phyloP scores from a whole-genome alignment of 495 filamentous ascomycete genomes.

The Rusavskia elegans region DNA sequence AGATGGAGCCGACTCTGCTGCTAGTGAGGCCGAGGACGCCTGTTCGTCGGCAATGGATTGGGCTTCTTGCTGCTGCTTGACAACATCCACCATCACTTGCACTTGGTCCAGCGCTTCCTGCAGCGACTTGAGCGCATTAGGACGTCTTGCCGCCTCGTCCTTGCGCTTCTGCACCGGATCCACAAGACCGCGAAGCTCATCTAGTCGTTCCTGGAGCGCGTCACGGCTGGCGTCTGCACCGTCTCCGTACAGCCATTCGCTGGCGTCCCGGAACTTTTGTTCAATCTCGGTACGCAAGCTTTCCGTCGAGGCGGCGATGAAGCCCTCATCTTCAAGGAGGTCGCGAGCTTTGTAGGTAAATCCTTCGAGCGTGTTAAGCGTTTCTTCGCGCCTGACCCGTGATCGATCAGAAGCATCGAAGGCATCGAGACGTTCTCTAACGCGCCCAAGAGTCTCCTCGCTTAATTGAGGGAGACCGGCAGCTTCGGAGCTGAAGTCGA shows the following conservation, averaged over 20 bases:
- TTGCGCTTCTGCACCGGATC: slow-evolving; percentile 44
- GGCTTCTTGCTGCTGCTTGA: slow-evolving; percentile 11
- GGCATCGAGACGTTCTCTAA: slow-evolving; percentile 56
- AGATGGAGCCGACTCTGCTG: slow-evolving; percentile 21
- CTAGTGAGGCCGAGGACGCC: slow-evolving; percentile 27
- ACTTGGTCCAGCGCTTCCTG: slow-evolving; percentile 40
- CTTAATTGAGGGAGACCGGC: slow-evolving; percentile 41
- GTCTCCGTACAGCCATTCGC: slow-evolving; percentile 84
- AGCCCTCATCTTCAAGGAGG: slow-evolving; percentile 56
- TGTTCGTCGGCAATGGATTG: slow-evolving; percentile 24
- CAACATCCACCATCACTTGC: slow-evolving; percentile 9
- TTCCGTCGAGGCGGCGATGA: slow-evolving; percentile 49
- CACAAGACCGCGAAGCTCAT: slow-evolving; percentile 47
- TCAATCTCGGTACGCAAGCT: slow-evolving; percentile 46
- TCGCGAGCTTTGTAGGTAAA: slow-evolving; percentile 85
- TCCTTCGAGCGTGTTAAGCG: slow-evolving; percentile 81
- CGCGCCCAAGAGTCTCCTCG: slow-evolving; percentile 43
- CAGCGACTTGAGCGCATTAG: slow-evolving; percentile 41
- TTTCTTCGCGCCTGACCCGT: slow-evolving; percentile 66
- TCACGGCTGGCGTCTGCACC: slow-evolving; percentile 47
- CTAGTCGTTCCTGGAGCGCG: slow-evolving; percentile 18
- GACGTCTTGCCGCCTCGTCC: slow-evolving; percentile 40
- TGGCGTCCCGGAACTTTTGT: slow-evolving; percentile 44
- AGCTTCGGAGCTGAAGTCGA: slow-evolving; percentile 45
- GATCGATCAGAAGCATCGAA: slow-evolving; percentile 73